Evolutionary conservation across 805 yeast species (phyloP), one percentile per base, ranked within the genome.

Genomic region (Sugiyamaella smithiae): DNA sequence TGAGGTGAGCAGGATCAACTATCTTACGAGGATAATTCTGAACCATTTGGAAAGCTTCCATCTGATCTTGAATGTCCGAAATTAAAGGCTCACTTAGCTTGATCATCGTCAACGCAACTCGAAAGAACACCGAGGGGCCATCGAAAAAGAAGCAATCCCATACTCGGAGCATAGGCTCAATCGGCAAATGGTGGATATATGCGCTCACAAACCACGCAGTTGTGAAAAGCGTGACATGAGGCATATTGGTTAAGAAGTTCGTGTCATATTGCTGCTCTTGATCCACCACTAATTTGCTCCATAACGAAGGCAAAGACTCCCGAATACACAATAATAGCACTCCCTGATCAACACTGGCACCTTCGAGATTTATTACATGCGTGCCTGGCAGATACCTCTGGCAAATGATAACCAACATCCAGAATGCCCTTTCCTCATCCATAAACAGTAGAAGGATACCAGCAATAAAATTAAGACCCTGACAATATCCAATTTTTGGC

Each of bases 191-290:
- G 0, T 96, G 96, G 29, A 93, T 88, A 67, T 86, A 93, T n/a
- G 88, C 78, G 59, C 97, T 86, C 98, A 93, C 91, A 63, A 93
- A 93, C 99, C 99, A 93, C 47, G 96, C 82, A 0, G 97, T 91
- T 0, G 98, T 93, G 57, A 95, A 93, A 40, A 93, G 73, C 1
- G 97, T 86, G 3, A 93, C 77, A 1, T 97, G 96, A 1, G 99
- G 98, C 38, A 90, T 68, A 56, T 85, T 83, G 12, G 80, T 74
- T 26, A 91, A 73, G 52, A 87, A 68, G 14, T 69, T 59, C 65
- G 67, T 60, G 57, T 66, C 60, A 62, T 72, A 42, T 67, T 75
- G 48, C 16, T 68, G 68, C 28, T 70, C 77, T 35, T 74, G 65
- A 26, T 69, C 64, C 7, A 62, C 62, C 16, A 71, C 68, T 9